phyloP scores from a whole-genome alignment of 805 yeast genomes.

The Osmozyma mogii region DNA sequence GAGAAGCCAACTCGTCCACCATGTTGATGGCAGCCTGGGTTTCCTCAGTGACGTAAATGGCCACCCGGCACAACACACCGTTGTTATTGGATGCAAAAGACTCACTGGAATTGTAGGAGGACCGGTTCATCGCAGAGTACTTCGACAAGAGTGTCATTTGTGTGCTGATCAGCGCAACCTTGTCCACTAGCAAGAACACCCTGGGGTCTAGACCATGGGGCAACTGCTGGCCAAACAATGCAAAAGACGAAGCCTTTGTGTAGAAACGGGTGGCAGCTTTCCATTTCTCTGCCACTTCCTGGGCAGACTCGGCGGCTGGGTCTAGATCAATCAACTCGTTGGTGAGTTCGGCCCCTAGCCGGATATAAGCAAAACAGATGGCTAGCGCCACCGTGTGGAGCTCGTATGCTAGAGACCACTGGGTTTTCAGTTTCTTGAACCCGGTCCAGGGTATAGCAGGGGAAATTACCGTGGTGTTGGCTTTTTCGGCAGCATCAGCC shows the following conservation, averaged over 20 bases:
- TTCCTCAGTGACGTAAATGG: constrained; percentile 33
- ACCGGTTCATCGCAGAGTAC: constrained; percentile 30
- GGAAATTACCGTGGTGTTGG: not conserved
- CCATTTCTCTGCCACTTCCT: constrained; percentile 25
- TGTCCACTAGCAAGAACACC: constrained; percentile 7
- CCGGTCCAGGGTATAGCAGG: constrained; percentile 5
- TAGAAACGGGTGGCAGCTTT: constrained; percentile 25
- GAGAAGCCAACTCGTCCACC: constrained; percentile 7
- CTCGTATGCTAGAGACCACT: constrained; percentile 28
- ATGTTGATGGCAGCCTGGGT: constrained; percentile 17
- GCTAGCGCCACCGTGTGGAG: constrained; percentile 19
- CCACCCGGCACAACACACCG: constrained; percentile 38
- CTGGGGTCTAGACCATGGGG: constrained; percentile 3
- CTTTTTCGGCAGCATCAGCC: not conserved
- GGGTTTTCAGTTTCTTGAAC: not conserved
- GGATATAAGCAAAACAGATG: constrained; percentile 20
- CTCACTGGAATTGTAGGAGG: constrained; percentile 4
- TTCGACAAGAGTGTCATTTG: constrained; percentile 34
- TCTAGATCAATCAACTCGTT: constrained; percentile 27
- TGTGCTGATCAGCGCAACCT: constrained; percentile 21
- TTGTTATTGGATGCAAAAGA: constrained; percentile 18
- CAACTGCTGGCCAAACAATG: constrained; percentile 17
- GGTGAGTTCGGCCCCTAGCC: constrained; percentile 28
- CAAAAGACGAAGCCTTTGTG: constrained; percentile 23
- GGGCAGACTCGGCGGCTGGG: constrained; percentile 3